Base-by-base conservation (phyloP, 257 asterid species). In the Phtheirospermum japonicum region DNA sequence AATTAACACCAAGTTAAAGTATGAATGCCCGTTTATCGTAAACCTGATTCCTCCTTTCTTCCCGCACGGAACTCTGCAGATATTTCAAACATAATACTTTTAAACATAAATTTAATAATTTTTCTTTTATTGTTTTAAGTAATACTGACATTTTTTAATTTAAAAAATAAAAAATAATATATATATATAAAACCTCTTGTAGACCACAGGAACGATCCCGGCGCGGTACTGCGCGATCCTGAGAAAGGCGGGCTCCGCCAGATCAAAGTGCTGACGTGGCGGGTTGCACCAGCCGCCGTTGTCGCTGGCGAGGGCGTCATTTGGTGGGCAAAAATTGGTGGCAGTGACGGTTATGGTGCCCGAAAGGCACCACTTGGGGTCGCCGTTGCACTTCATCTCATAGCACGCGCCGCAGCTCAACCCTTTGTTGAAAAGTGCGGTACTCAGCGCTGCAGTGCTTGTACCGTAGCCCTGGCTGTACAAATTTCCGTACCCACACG, bases 201-300 rank as follows among this genome's bases (percentile, higher is more conserved):
- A 83, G 48, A 50, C 34, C 0, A 80, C 77, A 11, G 82, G 82
- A 2, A 83, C 82, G 13, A 83, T 83, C 13, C 85, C 85, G 2
- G 87, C 85, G 1, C 75, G 77, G 28, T 80, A 80, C 32, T 65
- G 76, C 0, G 82, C 85, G 12, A 83, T 78, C 36, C 64, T 64
- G 30, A 74, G 71, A 26, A 83, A 83, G 20, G 71, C 75, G 2
- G 90, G 85, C 73, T 83, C 65, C 2, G 90, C 79, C 17, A 80
- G 37, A 57, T 83, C 87, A 17, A 83, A 83, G 43, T 83, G 85
- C 0, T 69, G 83, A 30, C 78, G 87, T 18, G 83, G 90, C 0
- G 87, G 87, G 63, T 80, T 83, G 63, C 90, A 80, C 85, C 87
- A 80, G 4, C 87, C 87, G 17, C 87, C 90, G 36, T 70, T 70